Base-by-base conservation (phyloP, 2,329 filamentous ascomycete genomes). In the Ophioceras dolichostomum region DNA sequence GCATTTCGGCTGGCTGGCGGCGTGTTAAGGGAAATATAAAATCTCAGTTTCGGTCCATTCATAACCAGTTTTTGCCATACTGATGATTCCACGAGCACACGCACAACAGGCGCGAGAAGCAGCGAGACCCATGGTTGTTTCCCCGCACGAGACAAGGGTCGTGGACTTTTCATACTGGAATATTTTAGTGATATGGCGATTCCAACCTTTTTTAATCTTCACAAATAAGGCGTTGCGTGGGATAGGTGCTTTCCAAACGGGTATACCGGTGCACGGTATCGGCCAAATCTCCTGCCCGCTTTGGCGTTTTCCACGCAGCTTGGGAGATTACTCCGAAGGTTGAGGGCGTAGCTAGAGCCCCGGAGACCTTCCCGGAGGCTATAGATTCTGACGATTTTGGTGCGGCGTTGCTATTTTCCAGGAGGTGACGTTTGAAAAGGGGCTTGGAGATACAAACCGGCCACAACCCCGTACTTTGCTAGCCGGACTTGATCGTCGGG, bases 11-110 rank as follows among this genome's bases (percentile, higher is more conserved):
- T 36, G 34, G 34, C 26, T 27, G 34, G 34, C 34, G 34, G 34
- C 34, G 34, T 36, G 34, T 36, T 29, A 36, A 24, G 34, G 34
- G 30, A 36, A 36, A 36, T n/a, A n/a, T n/a, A n/a, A n/a, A n/a
- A n/a, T n/a, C n/a, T n/a, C n/a, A n/a, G n/a, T n/a, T n/a, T n/a
- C n/a, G n/a, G n/a, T n/a, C n/a, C 34, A 31, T 31, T 31, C 29
- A 36, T 36, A 36, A n/a, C n/a, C n/a, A n/a, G n/a, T n/a, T n/a
- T n/a, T n/a, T n/a, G n/a, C n/a, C n/a, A n/a, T n/a, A n/a, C n/a
- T n/a, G n/a, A n/a, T n/a, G n/a, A n/a, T n/a, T n/a, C n/a, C n/a
- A n/a, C n/a, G n/a, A n/a, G n/a, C n/a, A n/a, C n/a, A n/a, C n/a
- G n/a, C n/a, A n/a, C n/a, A n/a, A n/a, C n/a, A n/a, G n/a, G n/a